These are phyloP conservation scores for Arctium minus DNA, from an alignment of 129 eudicot genomes.

Conservation along the genomic window DNA sequence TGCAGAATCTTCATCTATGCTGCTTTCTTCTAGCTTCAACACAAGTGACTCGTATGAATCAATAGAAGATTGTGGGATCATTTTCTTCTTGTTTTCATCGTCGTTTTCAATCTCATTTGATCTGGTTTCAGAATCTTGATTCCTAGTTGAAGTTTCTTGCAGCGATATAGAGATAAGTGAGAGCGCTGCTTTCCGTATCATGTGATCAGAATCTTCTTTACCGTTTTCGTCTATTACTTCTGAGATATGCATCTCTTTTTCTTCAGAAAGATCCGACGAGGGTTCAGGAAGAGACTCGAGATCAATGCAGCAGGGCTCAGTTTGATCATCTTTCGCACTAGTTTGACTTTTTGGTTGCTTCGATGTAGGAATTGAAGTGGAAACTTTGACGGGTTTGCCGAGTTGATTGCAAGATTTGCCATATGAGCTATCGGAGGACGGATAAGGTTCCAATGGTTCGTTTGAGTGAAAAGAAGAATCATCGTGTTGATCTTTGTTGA, in stretches of 20 bases:
- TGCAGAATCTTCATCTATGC: constrained; percentile 46
- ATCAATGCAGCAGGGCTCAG: constrained; percentile 24
- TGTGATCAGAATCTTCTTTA: constrained; percentile 23
- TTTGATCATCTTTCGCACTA: constrained; percentile 1
- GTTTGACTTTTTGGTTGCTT: constrained; percentile 14
- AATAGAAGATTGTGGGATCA: constrained; percentile 40
- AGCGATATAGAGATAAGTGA: constrained; percentile 44
- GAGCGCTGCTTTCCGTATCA: constrained; percentile 43
- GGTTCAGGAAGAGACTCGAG: constrained; percentile 43
- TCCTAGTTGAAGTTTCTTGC: constrained; percentile 23
- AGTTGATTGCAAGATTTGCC: constrained; percentile 16
- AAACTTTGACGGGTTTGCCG: not conserved
- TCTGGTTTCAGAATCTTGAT: constrained; percentile 23
- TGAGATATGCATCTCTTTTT: not conserved
- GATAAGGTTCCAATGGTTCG: constrained; percentile 22
- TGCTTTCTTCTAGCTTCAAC: constrained; percentile 42
- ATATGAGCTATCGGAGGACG: constrained; percentile 19
- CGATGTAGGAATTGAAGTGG: constrained; percentile 14
- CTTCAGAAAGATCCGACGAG: constrained; percentile 28
- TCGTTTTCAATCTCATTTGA: constrained; percentile 21
- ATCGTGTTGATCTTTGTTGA: constrained; percentile 46
- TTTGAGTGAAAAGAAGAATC: constrained; percentile 34
- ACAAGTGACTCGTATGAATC: constrained; percentile 69
- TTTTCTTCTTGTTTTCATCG: constrained; percentile 22
- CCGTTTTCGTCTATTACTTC: not conserved